These are phyloP conservation scores for Setaria viridis DNA, from an alignment of 202 grass and related monocot genomes.

Conservation along the genomic window DNA sequence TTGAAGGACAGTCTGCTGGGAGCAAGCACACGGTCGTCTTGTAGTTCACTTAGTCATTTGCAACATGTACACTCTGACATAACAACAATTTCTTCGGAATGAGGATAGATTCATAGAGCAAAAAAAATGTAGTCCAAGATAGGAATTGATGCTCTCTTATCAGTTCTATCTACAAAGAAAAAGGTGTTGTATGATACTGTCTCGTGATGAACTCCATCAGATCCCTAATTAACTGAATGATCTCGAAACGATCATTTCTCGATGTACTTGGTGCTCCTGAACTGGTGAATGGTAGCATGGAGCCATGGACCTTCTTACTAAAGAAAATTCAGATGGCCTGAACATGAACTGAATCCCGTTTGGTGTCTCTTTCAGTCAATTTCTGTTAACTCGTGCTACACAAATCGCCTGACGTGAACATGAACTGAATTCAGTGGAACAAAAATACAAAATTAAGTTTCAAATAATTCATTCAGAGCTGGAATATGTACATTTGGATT, in stretches of 20 bases:
- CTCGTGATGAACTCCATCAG: not conserved
- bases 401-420: not conserved
- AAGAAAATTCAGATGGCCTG: not conserved
- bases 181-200: not conserved
- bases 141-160: not conserved
- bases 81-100: not conserved
- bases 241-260: not conserved
- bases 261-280: conserved; percentile 5
- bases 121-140: not conserved
- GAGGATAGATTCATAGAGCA: not conserved
- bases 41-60: conserved; percentile 41
- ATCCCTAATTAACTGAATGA: not conserved
- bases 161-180: not conserved
- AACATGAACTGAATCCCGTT: not conserved
- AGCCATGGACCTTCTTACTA: not conserved
- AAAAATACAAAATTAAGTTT: not conserved
- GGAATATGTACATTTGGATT: not conserved
- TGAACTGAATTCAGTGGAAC: not conserved
- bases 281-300: not conserved
- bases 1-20: conserved; percentile 51
- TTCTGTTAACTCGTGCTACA: not conserved
- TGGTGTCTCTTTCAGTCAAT: not conserved
- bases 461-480: not conserved
- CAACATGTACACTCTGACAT: not conserved
- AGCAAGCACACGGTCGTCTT: conserved; percentile 45